Evolutionary conservation across 768 basidiomycete species (phyloP).

Genomic region (Tricholomella constricta): DNA sequence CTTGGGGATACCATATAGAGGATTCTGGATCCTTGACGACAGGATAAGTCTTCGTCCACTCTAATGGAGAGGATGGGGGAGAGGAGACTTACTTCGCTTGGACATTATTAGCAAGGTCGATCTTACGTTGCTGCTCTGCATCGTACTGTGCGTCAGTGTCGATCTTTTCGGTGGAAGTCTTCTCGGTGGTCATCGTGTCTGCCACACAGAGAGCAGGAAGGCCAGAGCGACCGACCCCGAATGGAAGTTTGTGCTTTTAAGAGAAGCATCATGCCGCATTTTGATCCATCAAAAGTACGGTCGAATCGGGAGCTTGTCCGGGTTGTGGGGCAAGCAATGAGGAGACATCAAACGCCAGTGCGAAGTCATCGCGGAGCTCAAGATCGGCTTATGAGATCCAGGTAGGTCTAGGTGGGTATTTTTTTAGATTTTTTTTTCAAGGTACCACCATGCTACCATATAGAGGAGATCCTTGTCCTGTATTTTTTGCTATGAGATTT

Average conservation of each 20-base stretch:
- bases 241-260: constrained; percentile 4
- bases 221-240: too few species aligned
- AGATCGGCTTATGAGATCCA: background rate
- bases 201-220: too few species aligned
- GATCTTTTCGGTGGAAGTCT: constrained; percentile 30
- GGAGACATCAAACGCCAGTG: background rate
- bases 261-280: constrained; percentile 1
- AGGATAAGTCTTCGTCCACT: background rate
- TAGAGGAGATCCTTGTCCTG: background rate
- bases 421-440: too few species aligned
- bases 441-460: too few species aligned
- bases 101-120: constrained; percentile 41
- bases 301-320: constrained; percentile 3
- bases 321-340: background rate
- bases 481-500: too few species aligned
- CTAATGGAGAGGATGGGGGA: background rate
- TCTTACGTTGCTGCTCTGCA: constrained; percentile 21
- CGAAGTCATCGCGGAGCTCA: background rate
- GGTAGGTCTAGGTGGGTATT: background rate
- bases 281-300: constrained; percentile 13
- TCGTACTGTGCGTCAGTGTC: constrained; percentile 21
- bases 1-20: constrained; percentile 56
- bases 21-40: constrained; percentile 43
- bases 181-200: too few species aligned
- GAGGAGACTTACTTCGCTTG: constrained; percentile 42